Evolutionary conservation across 1,284 basidiomycete genomes (phyloP).

Genomic region (Austroboletus olivaceoglutinosus): DNA sequence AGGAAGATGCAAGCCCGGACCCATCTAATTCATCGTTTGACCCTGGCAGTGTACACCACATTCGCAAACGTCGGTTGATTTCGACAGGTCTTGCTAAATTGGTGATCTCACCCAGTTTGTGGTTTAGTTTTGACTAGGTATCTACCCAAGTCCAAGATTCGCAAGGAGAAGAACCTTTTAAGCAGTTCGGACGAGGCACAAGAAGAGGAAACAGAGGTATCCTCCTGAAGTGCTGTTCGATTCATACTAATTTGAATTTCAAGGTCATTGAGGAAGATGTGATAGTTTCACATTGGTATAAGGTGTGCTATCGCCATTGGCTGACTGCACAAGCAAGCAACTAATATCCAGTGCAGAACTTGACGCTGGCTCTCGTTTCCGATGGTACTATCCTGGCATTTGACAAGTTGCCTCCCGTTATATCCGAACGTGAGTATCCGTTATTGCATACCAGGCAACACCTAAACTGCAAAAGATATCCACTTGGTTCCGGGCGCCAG

Average conservation of each 20-base stretch:
- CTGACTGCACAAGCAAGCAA: neutral
- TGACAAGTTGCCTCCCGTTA: constrained; percentile 58
- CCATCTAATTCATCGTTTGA: constrained; percentile 55
- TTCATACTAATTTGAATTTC: constrained; percentile 11
- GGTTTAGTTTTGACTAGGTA: constrained; percentile 80
- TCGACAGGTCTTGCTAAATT: neutral
- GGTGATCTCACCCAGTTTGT: constrained; percentile 8
- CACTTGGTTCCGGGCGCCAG: constrained; percentile 55
- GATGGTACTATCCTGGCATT: constrained; percentile 59
- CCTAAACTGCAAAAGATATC: constrained; percentile 46
- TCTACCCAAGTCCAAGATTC: constrained; percentile 64
- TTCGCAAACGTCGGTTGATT: constrained; percentile 69
- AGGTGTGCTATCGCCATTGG: constrained; percentile 38
- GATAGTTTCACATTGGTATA: constrained; percentile 83
- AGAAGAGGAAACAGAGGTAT: constrained; percentile 47
- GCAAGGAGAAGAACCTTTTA: constrained; percentile 85
- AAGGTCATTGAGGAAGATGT: constrained; percentile 46
- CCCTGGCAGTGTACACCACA: constrained; percentile 62
- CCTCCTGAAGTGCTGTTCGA: constrained; percentile 4
- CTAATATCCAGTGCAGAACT: constrained; percentile 52
- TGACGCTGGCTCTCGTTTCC: constrained; percentile 87
- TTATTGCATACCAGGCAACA: constrained; percentile 7
- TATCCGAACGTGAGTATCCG: constrained; percentile 56
- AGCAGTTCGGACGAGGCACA: constrained; percentile 38
- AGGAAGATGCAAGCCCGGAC: constrained; percentile 62